phyloP scores from a whole-genome alignment of 768 basidiomycete genomes.

The Termitomyces sp. region DNA sequence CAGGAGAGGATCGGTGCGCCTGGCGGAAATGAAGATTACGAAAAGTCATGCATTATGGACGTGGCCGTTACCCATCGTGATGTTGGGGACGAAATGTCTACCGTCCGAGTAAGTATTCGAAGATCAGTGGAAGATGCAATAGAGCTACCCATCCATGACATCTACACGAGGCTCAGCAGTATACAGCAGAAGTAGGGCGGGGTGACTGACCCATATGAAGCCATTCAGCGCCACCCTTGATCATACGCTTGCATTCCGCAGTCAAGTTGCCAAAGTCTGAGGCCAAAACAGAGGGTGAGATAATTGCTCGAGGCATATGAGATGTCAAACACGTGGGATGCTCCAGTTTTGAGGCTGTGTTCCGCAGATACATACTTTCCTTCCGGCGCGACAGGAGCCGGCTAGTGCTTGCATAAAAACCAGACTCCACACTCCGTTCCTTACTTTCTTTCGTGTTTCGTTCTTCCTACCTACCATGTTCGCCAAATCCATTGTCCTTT shows the following conservation, averaged over 20 bases:
- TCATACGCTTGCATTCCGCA: constrained; percentile 96
- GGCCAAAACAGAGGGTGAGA: constrained; percentile 95
- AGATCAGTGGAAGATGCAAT: constrained; percentile 6
- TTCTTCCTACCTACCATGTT: constrained; percentile 29
- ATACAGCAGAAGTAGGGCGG: not conserved
- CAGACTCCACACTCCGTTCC: constrained; percentile 3
- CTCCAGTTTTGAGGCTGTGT: not conserved
- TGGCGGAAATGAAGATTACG: constrained; percentile 22
- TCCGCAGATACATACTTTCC: not conserved
- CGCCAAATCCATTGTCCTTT: constrained; percentile 28
- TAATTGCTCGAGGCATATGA: constrained; percentile 82
- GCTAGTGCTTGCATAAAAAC: not conserved
- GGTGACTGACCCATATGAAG: constrained; percentile 81
- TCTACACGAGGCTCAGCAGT: constrained; percentile 41
- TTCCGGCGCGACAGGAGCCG: no score
- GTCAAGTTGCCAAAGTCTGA: constrained; percentile 95
- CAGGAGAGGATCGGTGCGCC: constrained; percentile 86
- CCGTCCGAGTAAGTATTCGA: constrained; percentile 7
- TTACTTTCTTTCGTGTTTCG: not conserved
- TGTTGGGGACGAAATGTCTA: constrained; percentile 98
- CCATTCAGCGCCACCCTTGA: constrained; percentile 94
- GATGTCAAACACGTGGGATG: not conserved
- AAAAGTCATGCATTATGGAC: not conserved
- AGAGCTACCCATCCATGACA: constrained; percentile 90
- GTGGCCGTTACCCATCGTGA: constrained; percentile 75